Evolutionary conservation across 331 rosid species (phyloP).

Genomic region (Cucumis variabilis): DNA sequence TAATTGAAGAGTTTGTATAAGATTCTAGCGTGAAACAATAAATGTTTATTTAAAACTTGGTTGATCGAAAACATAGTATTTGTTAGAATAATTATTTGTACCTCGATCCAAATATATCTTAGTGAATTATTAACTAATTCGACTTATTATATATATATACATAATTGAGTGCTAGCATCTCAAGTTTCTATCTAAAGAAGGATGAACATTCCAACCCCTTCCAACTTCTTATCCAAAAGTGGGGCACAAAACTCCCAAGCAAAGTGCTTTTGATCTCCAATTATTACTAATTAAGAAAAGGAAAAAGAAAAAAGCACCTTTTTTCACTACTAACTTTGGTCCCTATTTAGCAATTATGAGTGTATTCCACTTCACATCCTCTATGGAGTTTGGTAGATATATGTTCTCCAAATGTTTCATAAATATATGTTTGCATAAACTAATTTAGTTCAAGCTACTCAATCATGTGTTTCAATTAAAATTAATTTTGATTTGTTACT

Average conservation of each 20-base stretch:
- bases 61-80: no score
- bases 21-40: no score
- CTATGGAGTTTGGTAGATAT: neutral
- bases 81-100: no score
- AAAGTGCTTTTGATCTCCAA: neutral
- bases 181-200: neutral
- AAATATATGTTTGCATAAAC: no score
- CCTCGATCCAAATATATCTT: no score
- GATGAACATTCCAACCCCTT: neutral
- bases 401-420: neutral
- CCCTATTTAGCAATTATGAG: neutral
- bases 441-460: no score
- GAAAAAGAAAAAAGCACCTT: neutral
- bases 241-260: neutral
- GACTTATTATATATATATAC: no score
- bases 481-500: no score
- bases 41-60: no score
- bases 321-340: neutral
- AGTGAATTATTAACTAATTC: no score
- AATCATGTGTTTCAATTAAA: no score
- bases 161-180: neutral
- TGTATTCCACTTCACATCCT: neutral
- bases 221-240: neutral
- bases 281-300: neutral
- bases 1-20: no score